These are phyloP conservation scores for Tuber microsphaerosporum DNA, from an alignment of 495 filamentous ascomycete genomes.

Conservation along the genomic window DNA sequence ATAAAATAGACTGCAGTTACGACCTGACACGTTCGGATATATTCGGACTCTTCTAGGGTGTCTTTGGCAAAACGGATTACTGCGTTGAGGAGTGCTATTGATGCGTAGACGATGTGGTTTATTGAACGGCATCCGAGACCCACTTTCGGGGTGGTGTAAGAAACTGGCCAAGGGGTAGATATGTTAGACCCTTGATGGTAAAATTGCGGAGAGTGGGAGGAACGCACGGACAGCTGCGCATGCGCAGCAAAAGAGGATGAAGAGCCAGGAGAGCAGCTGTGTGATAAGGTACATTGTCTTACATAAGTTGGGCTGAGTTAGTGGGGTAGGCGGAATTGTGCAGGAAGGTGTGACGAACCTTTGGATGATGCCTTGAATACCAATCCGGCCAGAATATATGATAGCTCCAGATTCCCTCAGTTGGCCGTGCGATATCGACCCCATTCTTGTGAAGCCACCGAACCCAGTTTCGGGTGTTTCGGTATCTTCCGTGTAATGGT, in stretches of 20 bases:
- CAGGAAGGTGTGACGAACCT: slow-evolving; percentile 8
- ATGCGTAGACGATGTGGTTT: slow-evolving; percentile 39
- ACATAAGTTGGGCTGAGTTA: not conserved
- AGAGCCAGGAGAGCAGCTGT: slow-evolving; percentile 36
- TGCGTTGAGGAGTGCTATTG: slow-evolving; percentile 31
- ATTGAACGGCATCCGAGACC: slow-evolving; percentile 35
- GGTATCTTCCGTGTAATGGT: slow-evolving; percentile 31
- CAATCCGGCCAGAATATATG: slow-evolving; percentile 37
- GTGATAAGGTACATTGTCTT: slow-evolving; percentile 20
- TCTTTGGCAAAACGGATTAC: slow-evolving; percentile 25
- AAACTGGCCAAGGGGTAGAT: slow-evolving; percentile 9
- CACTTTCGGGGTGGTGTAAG: slow-evolving; percentile 40
- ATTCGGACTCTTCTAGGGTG: slow-evolving; percentile 2
- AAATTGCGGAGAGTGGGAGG: not conserved
- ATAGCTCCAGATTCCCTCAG: slow-evolving; percentile 23
- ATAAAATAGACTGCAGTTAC: slow-evolving; percentile 15
- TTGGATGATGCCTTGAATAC: slow-evolving; percentile 17
- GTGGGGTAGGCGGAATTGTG: no score
- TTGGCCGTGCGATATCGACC: slow-evolving; percentile 25
- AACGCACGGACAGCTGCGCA: slow-evolving; percentile 33
- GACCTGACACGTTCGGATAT: not conserved
- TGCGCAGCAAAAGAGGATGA: slow-evolving; percentile 36
- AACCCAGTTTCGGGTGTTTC: slow-evolving; percentile 33
- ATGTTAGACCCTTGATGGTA: not conserved
- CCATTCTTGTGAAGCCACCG: slow-evolving; percentile 37